These are phyloP conservation scores for Saturnispora saitoi DNA, from an alignment of 805 yeast species.

Conservation along the genomic window DNA sequence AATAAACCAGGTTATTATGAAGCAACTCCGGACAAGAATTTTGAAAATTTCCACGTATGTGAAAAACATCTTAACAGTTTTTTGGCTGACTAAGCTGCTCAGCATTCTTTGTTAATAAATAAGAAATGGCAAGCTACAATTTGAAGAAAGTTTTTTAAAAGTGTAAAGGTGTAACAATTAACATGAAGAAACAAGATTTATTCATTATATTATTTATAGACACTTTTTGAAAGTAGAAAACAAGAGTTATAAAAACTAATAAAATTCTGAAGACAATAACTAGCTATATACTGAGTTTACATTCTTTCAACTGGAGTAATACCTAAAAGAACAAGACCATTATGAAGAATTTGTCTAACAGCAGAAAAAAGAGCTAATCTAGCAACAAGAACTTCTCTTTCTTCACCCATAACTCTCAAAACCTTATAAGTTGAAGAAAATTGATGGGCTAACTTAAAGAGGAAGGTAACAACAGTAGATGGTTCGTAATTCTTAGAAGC, in stretches of 20 bases:
- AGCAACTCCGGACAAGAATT: background rate
- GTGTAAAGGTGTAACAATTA: too few relatives aligned
- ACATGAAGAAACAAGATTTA: too few relatives aligned
- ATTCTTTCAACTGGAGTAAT: conserved; percentile 98
- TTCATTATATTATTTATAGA: too few relatives aligned
- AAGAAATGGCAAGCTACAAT: too few relatives aligned
- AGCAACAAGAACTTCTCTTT: conserved; percentile 74
- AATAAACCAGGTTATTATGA: background rate
- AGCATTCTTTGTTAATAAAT: background rate
- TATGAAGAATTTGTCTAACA: conserved; percentile 80
- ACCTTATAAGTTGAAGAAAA: conserved; percentile 95
- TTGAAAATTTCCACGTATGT: background rate
- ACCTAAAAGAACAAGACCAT: conserved; percentile 86
- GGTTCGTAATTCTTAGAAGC: conserved; percentile 87
- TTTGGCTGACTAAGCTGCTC: conserved; percentile 7
- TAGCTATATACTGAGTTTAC: conserved; percentile 36
- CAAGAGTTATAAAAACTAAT: background rate
- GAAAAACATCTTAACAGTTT: background rate
- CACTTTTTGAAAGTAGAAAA: too few relatives aligned
- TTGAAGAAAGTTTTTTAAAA: too few relatives aligned
- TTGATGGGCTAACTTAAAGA: conserved; percentile 85
- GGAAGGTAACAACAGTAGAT: conserved; percentile 84
- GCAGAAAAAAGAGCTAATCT: conserved; percentile 86
- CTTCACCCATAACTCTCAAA: conserved; percentile 96
- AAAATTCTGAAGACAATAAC: too few relatives aligned